Conservation (phyloP, 1,284 basidiomycete species). For the Cystobasidiaceae sp. region DNA sequence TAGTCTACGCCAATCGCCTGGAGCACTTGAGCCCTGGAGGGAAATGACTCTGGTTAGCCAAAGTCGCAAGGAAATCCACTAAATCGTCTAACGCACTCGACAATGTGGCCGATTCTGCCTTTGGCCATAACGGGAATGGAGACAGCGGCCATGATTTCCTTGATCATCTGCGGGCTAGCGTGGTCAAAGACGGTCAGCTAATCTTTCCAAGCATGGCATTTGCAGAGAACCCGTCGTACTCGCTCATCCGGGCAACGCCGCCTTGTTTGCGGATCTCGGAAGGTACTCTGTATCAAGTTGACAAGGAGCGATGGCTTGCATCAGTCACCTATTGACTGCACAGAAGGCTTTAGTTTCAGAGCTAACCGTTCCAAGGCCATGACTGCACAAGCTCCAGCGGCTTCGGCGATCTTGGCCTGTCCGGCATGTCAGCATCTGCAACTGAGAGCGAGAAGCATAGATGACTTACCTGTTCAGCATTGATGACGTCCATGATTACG, state of each 20-base stretch:
- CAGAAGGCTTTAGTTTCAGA: background rate
- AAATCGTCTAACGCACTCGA: conserved; percentile 62
- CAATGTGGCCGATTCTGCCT: conserved; percentile 92
- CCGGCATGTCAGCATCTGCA: background rate
- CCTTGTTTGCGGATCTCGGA: conserved; percentile 88
- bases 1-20: conserved; percentile 95
- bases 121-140: conserved; percentile 66
- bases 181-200: no score
- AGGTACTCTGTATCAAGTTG: conserved; percentile 82
- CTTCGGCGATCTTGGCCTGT: conserved; percentile 91
- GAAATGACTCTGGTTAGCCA: no score
- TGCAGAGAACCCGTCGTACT: conserved; percentile 25
- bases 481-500: conserved; percentile 46
- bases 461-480: conserved; percentile 1
- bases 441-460: background rate
- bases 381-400: conserved; percentile 94
- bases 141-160: conserved; percentile 79
- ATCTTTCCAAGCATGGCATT: no score
- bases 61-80: no score
- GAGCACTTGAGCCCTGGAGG: conserved; percentile 62
- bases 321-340: conserved; percentile 34
- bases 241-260: conserved; percentile 81
- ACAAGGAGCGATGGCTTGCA: no score
- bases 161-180: conserved; percentile 72
- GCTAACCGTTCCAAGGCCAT: conserved; percentile 65